Evolutionary conservation across 1,284 basidiomycete species (phyloP).

Genomic region (Cystobasidium sp.): DNA sequence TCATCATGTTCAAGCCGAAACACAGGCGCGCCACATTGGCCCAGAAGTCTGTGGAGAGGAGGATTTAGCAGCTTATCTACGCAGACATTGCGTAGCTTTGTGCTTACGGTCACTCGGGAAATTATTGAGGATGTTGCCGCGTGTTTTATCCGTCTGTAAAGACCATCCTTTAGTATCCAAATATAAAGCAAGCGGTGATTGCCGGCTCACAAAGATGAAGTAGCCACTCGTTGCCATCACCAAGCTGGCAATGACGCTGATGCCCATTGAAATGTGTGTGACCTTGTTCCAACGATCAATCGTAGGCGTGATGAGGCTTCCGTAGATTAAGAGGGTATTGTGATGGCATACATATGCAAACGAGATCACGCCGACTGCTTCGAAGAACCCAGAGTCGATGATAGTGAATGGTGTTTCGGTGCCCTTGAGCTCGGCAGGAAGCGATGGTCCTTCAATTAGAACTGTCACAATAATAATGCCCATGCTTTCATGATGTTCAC

Average conservation of each 20-base stretch:
- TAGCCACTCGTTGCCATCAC: constrained; percentile 89
- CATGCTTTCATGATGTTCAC: constrained; percentile 74
- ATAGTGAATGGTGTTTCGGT: constrained; percentile 65
- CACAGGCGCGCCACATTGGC: constrained; percentile 94
- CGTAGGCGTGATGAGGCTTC: constrained; percentile 87
- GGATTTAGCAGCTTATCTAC: constrained; percentile 17
- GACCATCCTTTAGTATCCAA: background rate
- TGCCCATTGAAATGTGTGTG: constrained; percentile 84
- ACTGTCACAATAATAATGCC: constrained; percentile 88
- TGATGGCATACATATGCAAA: constrained; percentile 82
- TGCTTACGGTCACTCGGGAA: constrained; percentile 68
- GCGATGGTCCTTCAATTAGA: constrained; percentile 79
- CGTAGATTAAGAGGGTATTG: constrained; percentile 92
- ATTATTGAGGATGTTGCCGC: constrained; percentile 90
- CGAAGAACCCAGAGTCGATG: constrained; percentile 76
- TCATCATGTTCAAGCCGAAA: constrained; percentile 98
- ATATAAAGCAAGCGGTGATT: background rate
- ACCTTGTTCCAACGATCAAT: constrained; percentile 91
- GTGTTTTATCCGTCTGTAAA: constrained; percentile 35
- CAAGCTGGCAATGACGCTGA: constrained; percentile 79
- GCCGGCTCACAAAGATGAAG: constrained; percentile 75
- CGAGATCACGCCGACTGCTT: constrained; percentile 93
- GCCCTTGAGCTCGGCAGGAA: constrained; percentile 78
- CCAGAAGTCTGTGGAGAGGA: constrained; percentile 67
- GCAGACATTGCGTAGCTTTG: background rate